Conservation (phyloP, 1,284 basidiomycete species). For the Fomes fomentarius region DNA sequence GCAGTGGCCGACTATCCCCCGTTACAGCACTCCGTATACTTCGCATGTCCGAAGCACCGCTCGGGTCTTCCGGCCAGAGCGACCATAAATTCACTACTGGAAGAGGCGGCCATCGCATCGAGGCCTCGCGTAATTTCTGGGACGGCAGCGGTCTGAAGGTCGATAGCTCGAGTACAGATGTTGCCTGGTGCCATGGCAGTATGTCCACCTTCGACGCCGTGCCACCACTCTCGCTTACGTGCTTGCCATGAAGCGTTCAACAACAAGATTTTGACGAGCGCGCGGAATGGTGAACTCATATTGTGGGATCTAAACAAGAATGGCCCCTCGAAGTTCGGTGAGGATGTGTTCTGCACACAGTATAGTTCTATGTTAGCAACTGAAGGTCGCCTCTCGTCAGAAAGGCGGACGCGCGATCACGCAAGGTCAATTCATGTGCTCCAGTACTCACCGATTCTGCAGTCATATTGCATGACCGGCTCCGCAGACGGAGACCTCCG, state of each 20-base stretch:
- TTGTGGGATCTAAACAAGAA: conserved; percentile 83
- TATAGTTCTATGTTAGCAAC: too few relatives aligned
- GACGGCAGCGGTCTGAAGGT: conserved; percentile 73
- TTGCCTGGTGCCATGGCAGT: conserved; percentile 83
- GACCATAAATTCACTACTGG: conserved; percentile 60
- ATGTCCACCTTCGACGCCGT: conserved; percentile 36
- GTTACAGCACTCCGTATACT: conserved; percentile 73
- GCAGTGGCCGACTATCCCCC: too few relatives aligned
- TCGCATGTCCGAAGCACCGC: conserved; percentile 51
- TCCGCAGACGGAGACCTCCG: conserved; percentile 84
- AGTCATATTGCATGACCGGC: conserved; percentile 77
- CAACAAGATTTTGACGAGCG: conserved; percentile 83
- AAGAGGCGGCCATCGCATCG: conserved; percentile 63
- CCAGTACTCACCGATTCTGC: conserved; percentile 62
- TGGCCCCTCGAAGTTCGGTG: conserved; percentile 73
- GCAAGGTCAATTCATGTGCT: conserved; percentile 77
- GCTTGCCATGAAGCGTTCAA: conserved; percentile 56
- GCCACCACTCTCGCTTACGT: not conserved
- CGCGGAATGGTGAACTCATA: conserved; percentile 82
- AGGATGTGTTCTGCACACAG: too few relatives aligned
- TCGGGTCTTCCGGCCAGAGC: conserved; percentile 27
- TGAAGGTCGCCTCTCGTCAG: conserved; percentile 37
- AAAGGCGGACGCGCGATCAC: conserved; percentile 76
- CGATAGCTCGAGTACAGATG: conserved; percentile 76
- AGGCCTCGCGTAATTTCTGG: conserved; percentile 74